A percentile compares a stretch with the other conserved stretches of the same genome.
phyloP scores from a whole-genome alignment of 2,329 filamentous ascomycete species.

The Lachnum nothofagi region DNA sequence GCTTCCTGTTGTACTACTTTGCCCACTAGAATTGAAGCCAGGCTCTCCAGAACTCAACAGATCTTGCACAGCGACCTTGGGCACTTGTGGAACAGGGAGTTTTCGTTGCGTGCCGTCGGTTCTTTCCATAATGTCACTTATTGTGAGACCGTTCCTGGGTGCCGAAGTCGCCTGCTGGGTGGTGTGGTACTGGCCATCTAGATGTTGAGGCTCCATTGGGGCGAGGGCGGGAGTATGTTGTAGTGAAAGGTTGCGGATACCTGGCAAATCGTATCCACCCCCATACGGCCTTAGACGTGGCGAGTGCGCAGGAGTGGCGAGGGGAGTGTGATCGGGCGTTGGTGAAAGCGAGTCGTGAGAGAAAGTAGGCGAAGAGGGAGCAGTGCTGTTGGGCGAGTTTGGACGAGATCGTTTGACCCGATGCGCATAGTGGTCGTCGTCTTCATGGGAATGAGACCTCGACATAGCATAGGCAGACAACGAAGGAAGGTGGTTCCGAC shows the following conservation, averaged over 20 bases:
- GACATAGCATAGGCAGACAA: conserved; percentile 93
- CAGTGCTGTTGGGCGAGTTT: conserved; percentile 90
- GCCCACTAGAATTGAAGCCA: conserved; percentile 64
- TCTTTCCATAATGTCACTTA: conserved; percentile 88
- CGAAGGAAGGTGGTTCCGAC: conserved; percentile 41
- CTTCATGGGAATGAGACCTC: conserved; percentile 75
- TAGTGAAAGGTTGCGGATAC: conserved; percentile 68
- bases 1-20: conserved; percentile 72
- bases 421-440: conserved; percentile 70
- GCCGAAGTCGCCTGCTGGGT: conserved; percentile 39
- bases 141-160: conserved; percentile 65
- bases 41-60: conserved; percentile 60
- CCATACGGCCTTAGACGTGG: conserved; percentile 74
- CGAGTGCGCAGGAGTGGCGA: conserved; percentile 91
- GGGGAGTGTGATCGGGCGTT: conserved; percentile 96
- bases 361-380: conserved; percentile 91
- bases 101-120: conserved; percentile 85
- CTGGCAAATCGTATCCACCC: conserved; percentile 75
- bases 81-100: conserved; percentile 83
- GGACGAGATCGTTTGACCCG: conserved; percentile 84
- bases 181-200: conserved; percentile 40
- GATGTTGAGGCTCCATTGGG: conserved; percentile 54
- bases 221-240: conserved; percentile 61
- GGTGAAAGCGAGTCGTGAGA: conserved; percentile 93
- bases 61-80: conserved; percentile 83